Evolutionary conservation across 1,284 basidiomycete genomes (phyloP).

Genomic region (Ustilago nuda): DNA sequence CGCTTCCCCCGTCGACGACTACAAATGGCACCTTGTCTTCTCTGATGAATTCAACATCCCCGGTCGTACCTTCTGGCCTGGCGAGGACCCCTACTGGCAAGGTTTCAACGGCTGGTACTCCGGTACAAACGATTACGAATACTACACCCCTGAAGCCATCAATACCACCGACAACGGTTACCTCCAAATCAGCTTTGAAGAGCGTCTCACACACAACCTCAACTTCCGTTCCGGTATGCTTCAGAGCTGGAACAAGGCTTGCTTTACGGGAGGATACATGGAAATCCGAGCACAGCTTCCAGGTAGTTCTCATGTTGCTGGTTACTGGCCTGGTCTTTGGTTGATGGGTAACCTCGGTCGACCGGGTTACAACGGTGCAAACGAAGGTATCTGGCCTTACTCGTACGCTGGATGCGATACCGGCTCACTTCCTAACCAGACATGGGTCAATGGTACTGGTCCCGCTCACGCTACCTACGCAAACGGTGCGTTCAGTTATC

Average conservation of each 20-base stretch:
- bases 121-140: conserved; percentile 65
- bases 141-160: conserved; percentile 66
- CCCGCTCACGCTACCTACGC: conserved; percentile 43
- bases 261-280: conserved; percentile 66
- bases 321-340: conserved; percentile 70
- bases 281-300: conserved; percentile 36
- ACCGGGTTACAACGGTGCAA: conserved; percentile 64
- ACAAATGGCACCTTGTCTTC: conserved; percentile 73
- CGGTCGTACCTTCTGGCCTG: conserved; percentile 73
- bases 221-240: conserved; percentile 65
- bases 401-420: conserved; percentile 67
- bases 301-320: conserved; percentile 12
- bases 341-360: conserved; percentile 62
- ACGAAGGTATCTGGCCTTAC: conserved; percentile 69
- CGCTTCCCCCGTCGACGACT: conserved; percentile 15
- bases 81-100: conserved; percentile 65
- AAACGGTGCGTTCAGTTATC: conserved; percentile 21
- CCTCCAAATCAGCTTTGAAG: conserved; percentile 55
- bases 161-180: conserved; percentile 48
- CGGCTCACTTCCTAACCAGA: conserved; percentile 58
- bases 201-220: conserved; percentile 49
- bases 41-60: conserved; percentile 80
- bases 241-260: conserved; percentile 66
- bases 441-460: conserved; percentile 39
- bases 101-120: conserved; percentile 63